Percentiles rank a stretch among this genome's conserved stretches.
Evolutionary conservation across 164 flowering plant species (phyloP).

Genomic region (Vitis cinerea): DNA sequence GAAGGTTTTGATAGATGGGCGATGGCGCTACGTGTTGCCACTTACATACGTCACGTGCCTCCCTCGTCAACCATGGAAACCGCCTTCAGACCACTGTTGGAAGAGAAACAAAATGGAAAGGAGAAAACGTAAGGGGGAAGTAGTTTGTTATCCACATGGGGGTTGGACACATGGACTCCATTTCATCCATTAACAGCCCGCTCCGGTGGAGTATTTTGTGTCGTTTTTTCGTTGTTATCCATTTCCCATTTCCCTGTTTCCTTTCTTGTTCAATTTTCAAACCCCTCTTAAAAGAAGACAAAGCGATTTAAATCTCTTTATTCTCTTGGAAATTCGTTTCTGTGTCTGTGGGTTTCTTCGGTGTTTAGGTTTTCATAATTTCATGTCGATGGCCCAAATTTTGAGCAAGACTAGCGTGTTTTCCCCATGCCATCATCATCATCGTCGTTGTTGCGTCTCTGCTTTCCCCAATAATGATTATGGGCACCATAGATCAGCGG

Average conservation of each 20-base stretch:
- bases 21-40: not conserved
- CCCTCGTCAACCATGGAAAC: not conserved
- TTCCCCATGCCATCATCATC: constrained; percentile 17
- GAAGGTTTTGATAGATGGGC: no score
- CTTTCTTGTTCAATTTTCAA: not conserved
- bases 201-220: no score
- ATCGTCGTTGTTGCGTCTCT: constrained; percentile 3
- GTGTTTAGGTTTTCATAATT: not conserved
- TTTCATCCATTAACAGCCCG: no score
- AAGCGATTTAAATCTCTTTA: no score
- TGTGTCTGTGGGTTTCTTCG: not conserved
- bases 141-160: no score
- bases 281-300: no score
- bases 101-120: no score
- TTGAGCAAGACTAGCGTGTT: constrained; percentile 24
- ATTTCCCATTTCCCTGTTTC: not conserved
- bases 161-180: no score
- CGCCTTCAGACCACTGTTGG: not conserved
- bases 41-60: not conserved
- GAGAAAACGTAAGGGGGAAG: no score
- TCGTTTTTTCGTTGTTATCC: no score
- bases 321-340: no score
- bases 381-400: constrained; percentile 28
- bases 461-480: constrained; percentile 11
- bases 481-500: not conserved